A percentile compares a stretch with the other conserved stretches of the same genome.
Evolutionary conservation across 345 rosid species (phyloP).

Genomic region (Citrus sinensis): DNA sequence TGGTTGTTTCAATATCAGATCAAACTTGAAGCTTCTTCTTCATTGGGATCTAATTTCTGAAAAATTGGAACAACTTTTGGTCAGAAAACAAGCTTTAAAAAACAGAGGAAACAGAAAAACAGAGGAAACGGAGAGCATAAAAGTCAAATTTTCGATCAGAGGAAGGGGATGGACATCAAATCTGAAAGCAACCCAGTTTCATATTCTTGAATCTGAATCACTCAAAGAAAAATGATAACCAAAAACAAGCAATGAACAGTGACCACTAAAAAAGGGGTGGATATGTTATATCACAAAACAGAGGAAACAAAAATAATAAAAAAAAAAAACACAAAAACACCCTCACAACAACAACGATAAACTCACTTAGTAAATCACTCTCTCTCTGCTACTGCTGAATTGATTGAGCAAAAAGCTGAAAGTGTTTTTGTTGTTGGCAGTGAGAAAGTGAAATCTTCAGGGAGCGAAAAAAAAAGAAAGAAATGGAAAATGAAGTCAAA

Average conservation of each 20-base stretch:
- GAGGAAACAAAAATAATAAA: neutral
- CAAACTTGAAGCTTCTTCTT: neutral
- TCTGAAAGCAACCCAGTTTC: constrained; percentile 23
- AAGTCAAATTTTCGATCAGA: neutral
- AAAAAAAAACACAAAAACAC: neutral
- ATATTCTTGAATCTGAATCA: constrained; percentile 22
- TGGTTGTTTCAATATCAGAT: constrained; percentile 1
- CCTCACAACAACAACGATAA: neutral
- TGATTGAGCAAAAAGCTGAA: constrained; percentile 7
- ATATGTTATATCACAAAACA: neutral
- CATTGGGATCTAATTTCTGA: neutral
- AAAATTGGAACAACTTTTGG: too few species aligned
- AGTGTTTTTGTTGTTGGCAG: constrained; percentile 14
- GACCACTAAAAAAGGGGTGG: constrained; percentile 13
- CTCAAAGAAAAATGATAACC: constrained; percentile 21
- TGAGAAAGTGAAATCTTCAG: neutral
- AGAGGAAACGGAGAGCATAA: too few species aligned
- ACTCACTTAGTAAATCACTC: neutral
- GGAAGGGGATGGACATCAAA: constrained; percentile 13
- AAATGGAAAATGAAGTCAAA: neutral
- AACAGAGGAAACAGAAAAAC: neutral
- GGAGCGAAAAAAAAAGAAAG: too few species aligned
- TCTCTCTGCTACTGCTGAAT: neutral
- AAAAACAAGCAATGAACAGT: neutral
- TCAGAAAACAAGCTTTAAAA: too few species aligned